Base-by-base conservation (phyloP, 768 basidiomycete species). In the Termitomyces titanicus region DNA sequence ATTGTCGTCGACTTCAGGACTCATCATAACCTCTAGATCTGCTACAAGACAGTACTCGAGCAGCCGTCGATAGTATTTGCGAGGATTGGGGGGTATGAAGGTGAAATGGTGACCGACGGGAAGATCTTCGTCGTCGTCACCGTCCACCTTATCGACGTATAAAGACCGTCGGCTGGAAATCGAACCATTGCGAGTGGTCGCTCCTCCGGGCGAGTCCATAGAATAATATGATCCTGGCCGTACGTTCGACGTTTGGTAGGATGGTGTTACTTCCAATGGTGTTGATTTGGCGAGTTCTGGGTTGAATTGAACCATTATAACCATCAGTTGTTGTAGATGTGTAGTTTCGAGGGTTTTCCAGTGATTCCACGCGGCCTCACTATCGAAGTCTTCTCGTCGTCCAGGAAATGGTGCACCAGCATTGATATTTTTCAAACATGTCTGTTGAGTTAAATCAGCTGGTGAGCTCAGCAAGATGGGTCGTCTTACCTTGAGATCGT, bases 401-500 rank as follows among this genome's bases (percentile, higher is more conserved):
- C 90, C 92, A 1, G 94, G 94, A 66, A 95, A 95, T 1, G 88
- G 73, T 12, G 80, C 78, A 24, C 92, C 89, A 13, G 89, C 86
- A 51, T 88, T 91, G 65, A 98, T 89, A 60, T 93, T 91, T 74
- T 96, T 96, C 51, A 98, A 74, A 66, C 90, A 94, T 34, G 89
- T 90, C 90, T 94, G 58, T 15, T 25, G 64, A 5, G 53, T 53
- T 39, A 44, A 53, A 29, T 54, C 37, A 49, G 57, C 27, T 42
- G 20, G 34, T 43, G 37, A 59, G 66, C 43, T 65, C 25, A 18
- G 35, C 12, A 40, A 37, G 24, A n/a, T 34, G 18, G 45, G 18
- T 10, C 18, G 27, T 44, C 60, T 60, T 61, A 88, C 92, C 82
- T 95, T 97, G 53, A 96, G 78, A 68, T 97, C 94, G 42, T 79